A percentile compares a stretch with the other conserved stretches of the same genome.
These are phyloP conservation scores for Phytopythium sindhum DNA, from an alignment of 352 stramenopile genomes.

Conservation along the genomic window DNA sequence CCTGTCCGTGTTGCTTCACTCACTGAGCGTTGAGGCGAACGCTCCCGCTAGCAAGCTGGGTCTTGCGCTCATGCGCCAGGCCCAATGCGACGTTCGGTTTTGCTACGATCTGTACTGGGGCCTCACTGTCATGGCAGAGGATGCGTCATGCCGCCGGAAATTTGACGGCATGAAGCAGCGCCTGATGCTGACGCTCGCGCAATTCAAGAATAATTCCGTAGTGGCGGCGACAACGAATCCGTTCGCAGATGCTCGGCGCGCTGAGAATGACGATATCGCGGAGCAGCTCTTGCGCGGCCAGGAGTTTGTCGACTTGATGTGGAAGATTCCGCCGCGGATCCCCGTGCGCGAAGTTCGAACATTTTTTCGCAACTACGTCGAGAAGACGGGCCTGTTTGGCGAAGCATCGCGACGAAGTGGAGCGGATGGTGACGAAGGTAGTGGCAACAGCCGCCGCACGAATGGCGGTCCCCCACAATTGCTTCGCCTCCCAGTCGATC, in stretches of 20 bases:
- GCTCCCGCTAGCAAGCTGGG: conserved; percentile 61
- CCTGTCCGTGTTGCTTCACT: conserved; percentile 67
- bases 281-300: conserved; percentile 83
- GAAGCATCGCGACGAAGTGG: conserved; percentile 9
- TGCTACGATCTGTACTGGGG: conserved; percentile 87
- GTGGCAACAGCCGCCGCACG: background rate
- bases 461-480: conserved; percentile 16
- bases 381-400: conserved; percentile 47
- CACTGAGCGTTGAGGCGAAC: conserved; percentile 67
- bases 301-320: conserved; percentile 81
- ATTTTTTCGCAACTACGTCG: conserved; percentile 44
- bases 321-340: conserved; percentile 72
- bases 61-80: conserved; percentile 64
- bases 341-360: conserved; percentile 51
- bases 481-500: conserved; percentile 71
- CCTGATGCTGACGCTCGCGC: conserved; percentile 61
- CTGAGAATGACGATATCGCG: conserved; percentile 52
- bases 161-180: conserved; percentile 82
- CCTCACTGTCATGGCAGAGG: conserved; percentile 77
- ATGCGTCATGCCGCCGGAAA: conserved; percentile 67
- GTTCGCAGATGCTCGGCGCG: conserved; percentile 9
- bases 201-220: conserved; percentile 57
- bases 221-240: background rate
- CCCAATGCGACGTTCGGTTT: conserved; percentile 74
- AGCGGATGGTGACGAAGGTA: background rate